Conservation (phyloP, 2,329 filamentous ascomycete species). For the Onygenales sp. region DNA sequence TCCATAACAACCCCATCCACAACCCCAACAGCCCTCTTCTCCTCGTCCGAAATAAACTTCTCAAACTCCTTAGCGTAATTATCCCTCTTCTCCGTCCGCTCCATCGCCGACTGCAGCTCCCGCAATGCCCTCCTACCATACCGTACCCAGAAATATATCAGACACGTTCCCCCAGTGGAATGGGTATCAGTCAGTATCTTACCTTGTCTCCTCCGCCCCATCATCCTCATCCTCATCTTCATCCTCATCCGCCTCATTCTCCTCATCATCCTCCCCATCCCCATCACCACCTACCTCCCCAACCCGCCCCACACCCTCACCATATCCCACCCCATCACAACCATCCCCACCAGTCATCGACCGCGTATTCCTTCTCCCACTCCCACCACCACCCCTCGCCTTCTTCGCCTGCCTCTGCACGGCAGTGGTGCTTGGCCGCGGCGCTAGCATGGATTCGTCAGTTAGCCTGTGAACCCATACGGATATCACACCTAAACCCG, state of each 20-base stretch:
- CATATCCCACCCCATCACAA: neutral
- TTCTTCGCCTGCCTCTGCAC: neutral
- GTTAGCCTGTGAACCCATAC: neutral
- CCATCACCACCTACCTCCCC: neutral
- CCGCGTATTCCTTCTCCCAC: neutral
- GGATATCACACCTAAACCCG: too few relatives aligned
- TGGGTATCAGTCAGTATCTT: neutral
- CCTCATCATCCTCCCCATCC: neutral
- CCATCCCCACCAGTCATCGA: neutral
- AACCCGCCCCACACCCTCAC: neutral
- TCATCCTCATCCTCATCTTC: constrained; percentile 5
- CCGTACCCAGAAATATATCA: neutral
- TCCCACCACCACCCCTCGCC: neutral
- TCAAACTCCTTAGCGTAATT: constrained; percentile 12
- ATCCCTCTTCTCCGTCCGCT: constrained; percentile 11
- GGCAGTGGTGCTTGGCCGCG: too few relatives aligned
- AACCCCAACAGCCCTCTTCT: constrained; percentile 9
- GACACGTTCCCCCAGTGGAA: neutral
- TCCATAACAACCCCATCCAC: constrained; percentile 7
- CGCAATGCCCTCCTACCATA: constrained; percentile 8
- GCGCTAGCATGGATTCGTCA: neutral
- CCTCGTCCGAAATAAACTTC: constrained; percentile 9
- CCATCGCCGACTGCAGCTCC: constrained; percentile 10
- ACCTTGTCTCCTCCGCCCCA: constrained; percentile 8
- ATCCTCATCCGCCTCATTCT: too few relatives aligned